These are phyloP conservation scores for Didymella pomorum DNA, from an alignment of 2,329 filamentous ascomycete species.

Conservation along the genomic window DNA sequence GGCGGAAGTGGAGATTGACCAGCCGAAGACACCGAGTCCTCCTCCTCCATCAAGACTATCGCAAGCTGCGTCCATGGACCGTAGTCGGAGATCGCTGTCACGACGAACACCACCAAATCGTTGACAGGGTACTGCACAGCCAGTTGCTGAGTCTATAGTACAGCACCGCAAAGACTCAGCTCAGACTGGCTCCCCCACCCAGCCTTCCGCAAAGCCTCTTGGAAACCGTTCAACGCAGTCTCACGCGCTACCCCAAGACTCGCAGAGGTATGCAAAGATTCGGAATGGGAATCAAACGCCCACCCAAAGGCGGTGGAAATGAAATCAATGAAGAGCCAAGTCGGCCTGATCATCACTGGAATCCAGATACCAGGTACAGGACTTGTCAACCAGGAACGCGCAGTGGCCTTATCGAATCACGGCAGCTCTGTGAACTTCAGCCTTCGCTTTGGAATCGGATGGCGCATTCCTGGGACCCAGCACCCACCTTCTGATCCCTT, in stretches of 20 bases:
- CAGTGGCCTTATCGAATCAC: neutral
- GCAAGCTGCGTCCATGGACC: neutral
- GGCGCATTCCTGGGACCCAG: neutral
- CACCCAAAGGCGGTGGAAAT: neutral
- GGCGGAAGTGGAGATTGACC: neutral
- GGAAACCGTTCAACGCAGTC: neutral
- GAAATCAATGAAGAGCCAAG: neutral
- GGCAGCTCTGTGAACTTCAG: neutral
- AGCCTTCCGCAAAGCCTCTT: neutral
- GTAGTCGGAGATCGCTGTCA: neutral
- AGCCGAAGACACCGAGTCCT: neutral
- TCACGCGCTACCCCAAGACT: neutral
- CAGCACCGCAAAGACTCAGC: constrained; percentile 7
- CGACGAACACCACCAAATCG: neutral
- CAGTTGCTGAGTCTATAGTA: neutral
- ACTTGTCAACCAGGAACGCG: constrained; percentile 1
- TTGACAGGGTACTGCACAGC: neutral
- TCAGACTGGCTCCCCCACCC: neutral
- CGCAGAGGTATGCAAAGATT: neutral
- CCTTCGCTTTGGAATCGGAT: neutral
- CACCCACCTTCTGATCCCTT: neutral
- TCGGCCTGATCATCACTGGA: neutral
- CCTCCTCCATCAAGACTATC: neutral
- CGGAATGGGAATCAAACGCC: neutral
- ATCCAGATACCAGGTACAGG: constrained; percentile 5